Evolutionary conservation across 2,329 filamentous ascomycete genomes (phyloP), one percentile per base, ranked within the genome.

Genomic region (Fusarium begoniae): DNA sequence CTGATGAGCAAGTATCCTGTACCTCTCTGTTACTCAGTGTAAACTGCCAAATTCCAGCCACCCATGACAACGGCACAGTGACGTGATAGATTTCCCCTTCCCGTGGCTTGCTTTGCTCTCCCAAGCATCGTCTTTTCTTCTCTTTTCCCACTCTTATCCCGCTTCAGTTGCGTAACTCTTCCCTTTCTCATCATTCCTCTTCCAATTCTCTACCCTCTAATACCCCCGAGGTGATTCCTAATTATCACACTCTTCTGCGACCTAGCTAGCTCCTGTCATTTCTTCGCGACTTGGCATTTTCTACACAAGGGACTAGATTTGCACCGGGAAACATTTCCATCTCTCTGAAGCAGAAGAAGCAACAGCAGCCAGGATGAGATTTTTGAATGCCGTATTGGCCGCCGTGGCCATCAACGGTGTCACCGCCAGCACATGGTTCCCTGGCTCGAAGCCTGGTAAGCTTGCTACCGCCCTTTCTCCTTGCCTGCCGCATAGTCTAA

Each of bases 361-460:
- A 69, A 15, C 35, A 69, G 26, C 32, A 68, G 43, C 15, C 77
- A 90, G 72, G 72, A 98, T 98, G 95, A 96, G 90, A 87, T 89
- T 96, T 84, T 84, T 94, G 80, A 87, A 89, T 71, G 89, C 91
- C 81, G 82, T 94, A 84, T 84, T 96, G 76, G 86, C 94, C 79
- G 87, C 94, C 80, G 90, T 90, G 79, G 85, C 97, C 80, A 89
- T 92, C 45, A 90, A 94, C 80, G 88, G 88, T 72, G 91, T 90
- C 54, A 84, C 90, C 73, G 94, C 91, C 74, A 95, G 92, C 85
- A 93, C 85, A 83, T 98, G 95, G 95, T 95, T 97, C 81, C 90
- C 82, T 22, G 82, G 82, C n/a, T 77, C 89, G 81, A 96, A 94
- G 84, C 87, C 94, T 80, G 92, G 95, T 97, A 88, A 79, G 93